Base-by-base conservation (phyloP, 768 basidiomycete species). In the Lentinula aciculospora region DNA sequence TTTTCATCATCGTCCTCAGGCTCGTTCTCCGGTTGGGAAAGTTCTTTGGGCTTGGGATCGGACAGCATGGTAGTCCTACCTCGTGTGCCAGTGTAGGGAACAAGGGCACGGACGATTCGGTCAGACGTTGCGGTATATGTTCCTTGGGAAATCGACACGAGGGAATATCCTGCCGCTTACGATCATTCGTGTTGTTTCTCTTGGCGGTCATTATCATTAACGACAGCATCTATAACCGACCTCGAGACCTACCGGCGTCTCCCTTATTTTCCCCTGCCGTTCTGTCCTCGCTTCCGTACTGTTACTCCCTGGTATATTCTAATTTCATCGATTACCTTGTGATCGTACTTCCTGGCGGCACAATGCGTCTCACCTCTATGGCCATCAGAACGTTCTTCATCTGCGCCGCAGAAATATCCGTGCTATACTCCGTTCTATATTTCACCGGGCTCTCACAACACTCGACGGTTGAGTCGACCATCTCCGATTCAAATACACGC, bases 221-320 rank as follows among this genome's bases (percentile, higher is more conserved):
- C 27, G 51, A 53, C 17, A 53, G 51, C 34, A 25, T 53, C 32
- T 53, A 53, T 23, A 53, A 53, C 15, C 51, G 51, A 15, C 25
- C 10, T 8, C 32, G 51, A 28, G 36, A 53, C 5, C 23, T 21
- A 13, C 3, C 51, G 12, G 9, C 12, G 3, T 12, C 36, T 23
- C 19, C 32, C 9, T 3, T 15, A 2, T 29, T 19, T 15, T 25
- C 36, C 19, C 6, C 1, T 12, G 12, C 13, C 12, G 17, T 5
- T 27, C 13, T 13, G 4, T 8, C 9, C 10, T 36, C 36, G 12
- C 7, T 34, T 34, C 29, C 48, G n/a, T 10, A 10, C 48, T 3
- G 31, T 13, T 7, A 7, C 12, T 28, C 7, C 7, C 15, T 34
- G 17, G 19, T 34, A 9, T 15, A 19, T 34, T 32, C 29, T n/a